phyloP scores from a whole-genome alignment of 768 basidiomycete genomes.

The Tylopilus felleus region DNA sequence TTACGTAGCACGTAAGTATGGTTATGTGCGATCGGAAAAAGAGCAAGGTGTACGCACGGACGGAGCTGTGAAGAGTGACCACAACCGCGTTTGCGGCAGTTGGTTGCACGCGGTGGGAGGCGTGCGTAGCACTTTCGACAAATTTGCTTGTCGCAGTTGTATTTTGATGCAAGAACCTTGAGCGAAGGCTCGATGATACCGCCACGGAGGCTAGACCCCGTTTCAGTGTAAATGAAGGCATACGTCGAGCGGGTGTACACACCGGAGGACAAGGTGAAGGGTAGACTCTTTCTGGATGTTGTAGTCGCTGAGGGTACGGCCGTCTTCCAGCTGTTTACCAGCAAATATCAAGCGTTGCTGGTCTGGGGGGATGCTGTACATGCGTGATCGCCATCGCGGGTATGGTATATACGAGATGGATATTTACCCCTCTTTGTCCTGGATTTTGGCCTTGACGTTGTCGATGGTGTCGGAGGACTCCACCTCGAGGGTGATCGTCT shows the following conservation, averaged over 20 bases:
- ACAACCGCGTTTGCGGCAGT: constrained; percentile 95
- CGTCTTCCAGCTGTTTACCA: constrained; percentile 98
- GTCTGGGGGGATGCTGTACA: constrained; percentile 35
- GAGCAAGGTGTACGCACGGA: constrained; percentile 54
- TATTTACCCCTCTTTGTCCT: constrained; percentile 71
- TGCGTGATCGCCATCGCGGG: not conserved
- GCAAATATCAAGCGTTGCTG: constrained; percentile 50
- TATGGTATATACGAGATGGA: not conserved
- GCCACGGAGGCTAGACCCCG: constrained; percentile 32
- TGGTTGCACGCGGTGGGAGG: constrained; percentile 98
- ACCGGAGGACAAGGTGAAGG: constrained; percentile 96
- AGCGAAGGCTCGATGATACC: constrained; percentile 99
- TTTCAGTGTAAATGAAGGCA: not conserved
- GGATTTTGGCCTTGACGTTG: constrained; percentile 29
- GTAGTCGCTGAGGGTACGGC: constrained; percentile 93
- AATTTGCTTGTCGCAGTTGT: constrained; percentile 99
- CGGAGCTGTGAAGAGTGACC: constrained; percentile 90
- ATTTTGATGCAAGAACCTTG: constrained; percentile 94
- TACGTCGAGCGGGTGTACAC: constrained; percentile 25
- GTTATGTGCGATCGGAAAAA: not conserved
- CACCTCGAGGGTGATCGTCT: constrained; percentile 31
- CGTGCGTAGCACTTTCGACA: constrained; percentile 99
- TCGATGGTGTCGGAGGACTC: constrained; percentile 29
- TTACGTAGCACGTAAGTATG: not conserved
- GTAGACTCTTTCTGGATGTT: constrained; percentile 99